Evolutionary conservation across 2,329 filamentous ascomycete species (phyloP), one percentile per base, ranked within the genome.

Genomic region (Xylariaceae sp.): DNA sequence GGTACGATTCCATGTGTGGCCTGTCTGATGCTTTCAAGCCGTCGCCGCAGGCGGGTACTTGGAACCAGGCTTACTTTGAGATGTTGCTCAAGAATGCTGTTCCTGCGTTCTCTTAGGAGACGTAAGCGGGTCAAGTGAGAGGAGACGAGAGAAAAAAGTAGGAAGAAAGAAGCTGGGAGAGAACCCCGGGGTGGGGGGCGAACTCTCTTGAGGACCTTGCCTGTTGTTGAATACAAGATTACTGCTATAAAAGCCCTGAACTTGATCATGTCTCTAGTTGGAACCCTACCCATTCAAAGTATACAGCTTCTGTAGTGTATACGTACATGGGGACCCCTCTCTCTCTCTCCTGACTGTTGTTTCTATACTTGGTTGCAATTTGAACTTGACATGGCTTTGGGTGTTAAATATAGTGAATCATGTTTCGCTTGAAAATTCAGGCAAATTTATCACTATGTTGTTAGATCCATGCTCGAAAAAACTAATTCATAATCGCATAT

Each of bases 11-110:
- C 16, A 69, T 75, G 66, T 83, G 80, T 55, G 79, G 80, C 42
- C 67, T 71, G 35, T 52, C 64, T 16, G 75, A 78, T 57, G 68
- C 83, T 14, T 71, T 83, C 48, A 67, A 80, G 65, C 83, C 84
- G 12, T 80, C 84, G 2, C 84, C 84, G 42, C 82, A 88, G 67
- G 84, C 85, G n/a, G 84, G 85, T 36, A 70, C 73, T 20, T 88
- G 84, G 84, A 85, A 85, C 68, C 71, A 81, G 67, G 72, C 70
- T 33, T 81, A 80, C 68, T 80, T 81, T 58, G 75, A 72, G 65
- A 73, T 76, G 65, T 67, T 82, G 11, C 67, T 81, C 49, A 68
- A 68, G 57, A 80, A 80, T 57, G 75, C 77, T 48, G 71, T 73
- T 57, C 77, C 77, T 23, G 58, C 69, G 2, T 77, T 79, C 59